Base-by-base conservation (phyloP, 2,329 filamentous ascomycete species). In the Lasiodiplodia sp. region DNA sequence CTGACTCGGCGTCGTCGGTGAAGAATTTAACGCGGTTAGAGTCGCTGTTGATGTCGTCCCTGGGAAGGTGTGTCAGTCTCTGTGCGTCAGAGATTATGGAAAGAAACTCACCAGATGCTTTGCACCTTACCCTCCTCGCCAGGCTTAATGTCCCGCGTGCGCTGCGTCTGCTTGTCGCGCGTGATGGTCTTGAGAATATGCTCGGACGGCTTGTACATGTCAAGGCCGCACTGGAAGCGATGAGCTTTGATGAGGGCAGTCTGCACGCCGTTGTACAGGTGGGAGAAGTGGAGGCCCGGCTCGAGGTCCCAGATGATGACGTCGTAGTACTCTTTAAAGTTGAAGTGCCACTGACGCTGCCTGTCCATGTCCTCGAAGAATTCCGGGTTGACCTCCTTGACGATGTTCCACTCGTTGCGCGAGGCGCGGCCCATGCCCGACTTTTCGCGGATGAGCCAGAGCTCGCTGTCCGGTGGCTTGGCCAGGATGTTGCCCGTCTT, bases 271-370 rank as follows among this genome's bases (percentile, higher is more conserved):
- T 75, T 74, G 64, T 77, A 79, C 11, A 82, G 57, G 11, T 68
- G 53, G 21, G 71, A 57, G 58, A 75, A 80, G 2, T 72, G 69
- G 7, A 75, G 63, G 12, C 81, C 81, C 12, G 81, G 73, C 10
- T 71, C 71, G 2, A 76, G 68, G 68, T 81, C 80, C 81, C 80
- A 82, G 10, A 84, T 72, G 57, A 80, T 81, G 25, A 83, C 73
- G 72, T 82, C 80, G 60, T 81, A 83, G 67, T 82, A 81, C 51
- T 83, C 79, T 12, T 80, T 76, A 70, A 83, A 83, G 3, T 77
- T 75, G 66, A 83, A 78, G 40, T 76, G 76, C 77, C 79, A 83
- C 23, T 78, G 72, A 31, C 79, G 72, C 10, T 71, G 67, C 16
- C 71, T 72, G 23, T 81, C 80, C 74, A 82, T 78, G n/a, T 77